Evolutionary conservation across 2,329 filamentous ascomycete genomes (phyloP).

Genomic region (Pseudocercospora crystallina): DNA sequence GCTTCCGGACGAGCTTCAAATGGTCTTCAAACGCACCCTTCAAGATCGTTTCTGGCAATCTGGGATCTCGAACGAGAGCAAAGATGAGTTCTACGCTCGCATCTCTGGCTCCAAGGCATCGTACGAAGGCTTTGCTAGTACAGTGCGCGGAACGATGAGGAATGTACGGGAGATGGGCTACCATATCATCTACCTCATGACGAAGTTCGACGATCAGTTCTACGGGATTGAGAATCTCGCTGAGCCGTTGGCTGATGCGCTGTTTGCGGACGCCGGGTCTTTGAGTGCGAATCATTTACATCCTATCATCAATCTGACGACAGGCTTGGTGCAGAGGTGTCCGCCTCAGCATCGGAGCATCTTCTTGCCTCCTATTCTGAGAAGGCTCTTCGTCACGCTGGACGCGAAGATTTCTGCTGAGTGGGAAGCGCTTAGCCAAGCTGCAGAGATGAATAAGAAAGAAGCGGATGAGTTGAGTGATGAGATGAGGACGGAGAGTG

Average conservation of each 20-base stretch:
- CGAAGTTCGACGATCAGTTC: slow-evolving; percentile 79
- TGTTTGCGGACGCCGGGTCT: slow-evolving; percentile 78
- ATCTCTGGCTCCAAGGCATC: slow-evolving; percentile 87
- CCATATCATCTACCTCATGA: slow-evolving; percentile 91
- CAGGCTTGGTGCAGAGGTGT: slow-evolving; percentile 88
- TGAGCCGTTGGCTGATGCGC: slow-evolving; percentile 74
- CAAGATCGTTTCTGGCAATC: slow-evolving; percentile 98
- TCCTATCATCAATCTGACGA: slow-evolving; percentile 83
- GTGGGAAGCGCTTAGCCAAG: slow-evolving; percentile 71
- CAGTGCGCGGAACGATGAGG: slow-evolving; percentile 82
- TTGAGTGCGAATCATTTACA: slow-evolving; percentile 92
- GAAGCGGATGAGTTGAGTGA: slow-evolving; percentile 76
- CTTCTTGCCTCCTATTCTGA: slow-evolving; percentile 82
- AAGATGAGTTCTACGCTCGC: slow-evolving; percentile 92
- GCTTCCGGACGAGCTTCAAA: slow-evolving; percentile 71
- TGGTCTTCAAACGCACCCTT: slow-evolving; percentile 76
- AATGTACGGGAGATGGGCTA: slow-evolving; percentile 92
- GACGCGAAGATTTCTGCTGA: slow-evolving; percentile 83
- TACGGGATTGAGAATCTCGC: slow-evolving; percentile 87
- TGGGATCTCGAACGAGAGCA: slow-evolving; percentile 91
- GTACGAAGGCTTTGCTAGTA: slow-evolving; percentile 89
- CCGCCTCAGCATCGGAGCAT: slow-evolving; percentile 72
- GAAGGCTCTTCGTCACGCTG: slow-evolving; percentile 79
- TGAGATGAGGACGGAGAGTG: slow-evolving; percentile 98
- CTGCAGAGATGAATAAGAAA: slow-evolving; percentile 59